Evolutionary conservation across 169 alveolate species (phyloP).

Genomic region (Cyclospora cayetanensis): DNA sequence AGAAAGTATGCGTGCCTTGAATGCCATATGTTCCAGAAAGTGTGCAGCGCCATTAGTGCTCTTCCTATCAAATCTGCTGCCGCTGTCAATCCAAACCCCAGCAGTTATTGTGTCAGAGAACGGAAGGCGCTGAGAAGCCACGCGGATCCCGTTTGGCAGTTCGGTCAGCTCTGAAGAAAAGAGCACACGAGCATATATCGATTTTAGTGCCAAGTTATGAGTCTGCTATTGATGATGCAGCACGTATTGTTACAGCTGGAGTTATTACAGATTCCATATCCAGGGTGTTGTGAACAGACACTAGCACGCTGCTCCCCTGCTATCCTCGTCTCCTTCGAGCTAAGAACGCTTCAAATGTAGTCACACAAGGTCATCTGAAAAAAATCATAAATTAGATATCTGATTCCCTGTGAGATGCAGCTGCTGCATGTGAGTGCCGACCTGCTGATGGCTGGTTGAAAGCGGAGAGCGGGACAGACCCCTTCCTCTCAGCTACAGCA

Average conservation of each 20-base stretch:
- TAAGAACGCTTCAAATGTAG: neutral
- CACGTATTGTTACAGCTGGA: neutral
- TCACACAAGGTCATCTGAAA: neutral
- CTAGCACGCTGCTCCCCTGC: no score
- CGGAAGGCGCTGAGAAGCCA: constrained; percentile 88
- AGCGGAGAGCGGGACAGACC: neutral
- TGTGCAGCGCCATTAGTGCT: constrained; percentile 97
- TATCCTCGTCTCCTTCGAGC: no score
- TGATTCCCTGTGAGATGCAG: neutral
- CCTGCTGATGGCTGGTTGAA: neutral
- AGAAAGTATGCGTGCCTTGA: constrained; percentile 83
- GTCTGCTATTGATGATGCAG: neutral
- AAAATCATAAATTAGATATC: neutral
- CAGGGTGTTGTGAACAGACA: neutral
- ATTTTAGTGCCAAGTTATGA: neutral
- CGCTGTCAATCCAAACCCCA: constrained; percentile 96
- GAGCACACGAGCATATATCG: neutral
- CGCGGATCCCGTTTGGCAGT: constrained; percentile 87
- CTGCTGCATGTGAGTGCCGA: neutral
- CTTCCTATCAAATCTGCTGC: constrained; percentile 93
- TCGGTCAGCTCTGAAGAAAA: constrained; percentile 55
- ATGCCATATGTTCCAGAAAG: constrained; percentile 96
- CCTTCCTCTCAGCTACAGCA: neutral
- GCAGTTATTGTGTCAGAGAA: constrained; percentile 88
- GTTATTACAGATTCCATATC: neutral